Base-by-base conservation (phyloP, 768 basidiomycete genomes). In the Scleroderma bovista region DNA sequence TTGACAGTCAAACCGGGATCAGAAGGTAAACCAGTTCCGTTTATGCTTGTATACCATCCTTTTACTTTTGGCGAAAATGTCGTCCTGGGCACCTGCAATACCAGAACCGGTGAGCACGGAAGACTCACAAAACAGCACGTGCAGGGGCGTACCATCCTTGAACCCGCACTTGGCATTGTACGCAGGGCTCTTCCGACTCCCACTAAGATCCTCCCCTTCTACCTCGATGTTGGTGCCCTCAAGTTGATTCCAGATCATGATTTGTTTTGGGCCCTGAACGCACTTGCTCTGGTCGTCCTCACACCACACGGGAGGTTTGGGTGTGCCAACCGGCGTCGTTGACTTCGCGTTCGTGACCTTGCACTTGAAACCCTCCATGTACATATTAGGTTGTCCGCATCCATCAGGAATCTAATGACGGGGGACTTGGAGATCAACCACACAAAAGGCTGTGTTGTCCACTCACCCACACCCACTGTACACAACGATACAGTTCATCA, bases 311-410 rank as follows among this genome's bases (percentile, higher is more conserved):
- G 78, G 69, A 13, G 79, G 70, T 52, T 78, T 68, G 6, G 72
- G 63, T 1, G 65, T 43, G 13, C 72, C 75, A 11, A 80, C 47
- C 11, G 74, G 70, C 1, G 61, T 67, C 15, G 57, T 74, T 29
- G 67, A 63, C 1, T 61, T 75, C 4, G 77, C 67, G 11, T 68
- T 67, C 0, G 75, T 73, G n/a, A 80, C 77, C 16, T 63, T 69
- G 68, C 78, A 80, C 31, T 67, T 68, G 66, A 73, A 77, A 34
- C 71, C 63, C 43, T 68, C 58, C 51, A 72, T 68, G 59, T 75
- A 80, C 57, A 79, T 78, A 62, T 80, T 80, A 5, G 76, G 73
- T 55, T 76, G 58, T 23, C 79, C 79, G 53, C 79, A 80, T 13
- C 77, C 74, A 36, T 59, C 43, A 13, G 53, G 53, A 22, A 54